These are phyloP conservation scores for Drechslerella coelobrocha DNA, from an alignment of 2,329 filamentous ascomycete genomes.

Conservation along the genomic window DNA sequence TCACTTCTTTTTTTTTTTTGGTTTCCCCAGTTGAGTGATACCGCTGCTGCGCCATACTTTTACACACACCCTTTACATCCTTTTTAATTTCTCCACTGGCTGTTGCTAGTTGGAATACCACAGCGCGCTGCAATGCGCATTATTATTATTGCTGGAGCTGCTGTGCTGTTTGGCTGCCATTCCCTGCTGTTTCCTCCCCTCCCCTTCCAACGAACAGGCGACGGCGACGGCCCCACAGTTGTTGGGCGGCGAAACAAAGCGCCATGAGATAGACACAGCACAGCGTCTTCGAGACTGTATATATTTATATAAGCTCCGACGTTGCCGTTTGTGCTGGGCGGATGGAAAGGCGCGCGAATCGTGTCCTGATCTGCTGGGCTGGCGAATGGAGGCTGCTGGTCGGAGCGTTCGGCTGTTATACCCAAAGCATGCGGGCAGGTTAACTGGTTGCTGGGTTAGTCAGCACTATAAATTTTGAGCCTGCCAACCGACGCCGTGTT, in stretches of 20 bases:
- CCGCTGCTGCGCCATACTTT: not conserved
- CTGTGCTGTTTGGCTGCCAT: not conserved
- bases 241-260: not conserved
- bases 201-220: too few species aligned
- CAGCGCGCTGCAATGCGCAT: not conserved
- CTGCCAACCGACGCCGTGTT: slow-evolving; percentile 30
- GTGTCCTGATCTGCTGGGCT: not conserved
- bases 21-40: not conserved
- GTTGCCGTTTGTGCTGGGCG: too few species aligned
- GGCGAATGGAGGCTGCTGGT: not conserved
- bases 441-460: slow-evolving; percentile 37
- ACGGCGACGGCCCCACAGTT: too few species aligned
- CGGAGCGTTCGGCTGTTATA: slow-evolving; percentile 22
- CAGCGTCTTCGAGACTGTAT: too few species aligned
- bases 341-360: not conserved
- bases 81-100: not conserved
- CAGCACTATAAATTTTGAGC: slow-evolving; percentile 51
- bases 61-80: not conserved
- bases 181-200: not conserved
- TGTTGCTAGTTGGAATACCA: not conserved
- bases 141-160: not conserved
- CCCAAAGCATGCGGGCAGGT: slow-evolving; percentile 8
- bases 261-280: not conserved
- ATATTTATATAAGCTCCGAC: too few species aligned
- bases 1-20: not conserved